These are phyloP conservation scores for Fusarium mundagurra DNA, from an alignment of 2,329 filamentous ascomycete genomes.

Conservation along the genomic window DNA sequence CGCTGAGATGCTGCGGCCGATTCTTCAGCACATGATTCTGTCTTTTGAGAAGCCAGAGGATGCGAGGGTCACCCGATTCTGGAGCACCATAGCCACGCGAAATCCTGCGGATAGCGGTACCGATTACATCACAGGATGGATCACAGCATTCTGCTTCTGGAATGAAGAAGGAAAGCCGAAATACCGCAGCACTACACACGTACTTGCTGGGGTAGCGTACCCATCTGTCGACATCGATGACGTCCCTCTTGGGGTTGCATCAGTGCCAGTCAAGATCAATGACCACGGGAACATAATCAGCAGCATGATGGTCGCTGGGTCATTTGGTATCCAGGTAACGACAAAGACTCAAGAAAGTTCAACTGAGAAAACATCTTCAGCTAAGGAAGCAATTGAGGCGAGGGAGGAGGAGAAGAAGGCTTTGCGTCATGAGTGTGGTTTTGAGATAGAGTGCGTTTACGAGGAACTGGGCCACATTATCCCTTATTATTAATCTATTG, in stretches of 20 bases:
- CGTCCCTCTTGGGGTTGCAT: not conserved
- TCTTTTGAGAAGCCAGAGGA: not conserved
- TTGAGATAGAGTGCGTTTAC: too few relatives aligned
- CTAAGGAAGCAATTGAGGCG: not conserved
- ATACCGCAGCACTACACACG: not conserved
- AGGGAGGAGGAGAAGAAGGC: not conserved
- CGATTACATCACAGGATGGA: not conserved
- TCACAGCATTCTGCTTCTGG: not conserved
- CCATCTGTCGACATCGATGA: not conserved
- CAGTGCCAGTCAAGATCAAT: not conserved
- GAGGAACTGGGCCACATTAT: too few relatives aligned
- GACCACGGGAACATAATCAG: not conserved
- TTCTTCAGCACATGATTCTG: not conserved
- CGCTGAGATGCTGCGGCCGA: not conserved
- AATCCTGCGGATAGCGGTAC: not conserved
- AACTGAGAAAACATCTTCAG: not conserved
- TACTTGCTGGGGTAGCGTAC: not conserved
- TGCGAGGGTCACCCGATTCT: not conserved
- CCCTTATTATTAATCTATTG: too few relatives aligned
- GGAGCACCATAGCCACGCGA: not conserved
- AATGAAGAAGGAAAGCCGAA: not conserved
- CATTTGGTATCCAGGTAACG: not conserved
- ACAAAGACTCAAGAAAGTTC: fast-evolving
- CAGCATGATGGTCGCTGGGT: not conserved
- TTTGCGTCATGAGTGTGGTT: not conserved